A percentile compares a stretch with the other conserved stretches of the same genome.
phyloP scores from a whole-genome alignment of 2,329 filamentous ascomycete genomes.

The Scortechinia acanthostroma region DNA sequence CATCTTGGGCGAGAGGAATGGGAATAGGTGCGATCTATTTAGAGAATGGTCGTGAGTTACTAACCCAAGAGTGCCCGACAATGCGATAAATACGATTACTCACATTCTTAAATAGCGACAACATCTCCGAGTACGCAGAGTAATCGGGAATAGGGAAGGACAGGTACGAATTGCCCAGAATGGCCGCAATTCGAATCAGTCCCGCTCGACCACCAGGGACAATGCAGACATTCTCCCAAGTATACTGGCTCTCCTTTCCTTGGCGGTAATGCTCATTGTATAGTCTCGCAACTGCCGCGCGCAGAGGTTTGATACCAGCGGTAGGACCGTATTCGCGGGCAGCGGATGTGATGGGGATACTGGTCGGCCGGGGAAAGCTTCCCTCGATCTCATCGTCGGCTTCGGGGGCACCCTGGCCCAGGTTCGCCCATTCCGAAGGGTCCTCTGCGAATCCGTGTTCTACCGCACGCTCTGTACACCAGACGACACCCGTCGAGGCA shows the following conservation, averaged over 20 bases:
- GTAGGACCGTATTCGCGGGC: slow-evolving; percentile 89
- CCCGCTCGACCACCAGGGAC: slow-evolving; percentile 89
- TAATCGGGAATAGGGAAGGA: slow-evolving; percentile 94
- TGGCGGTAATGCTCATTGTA: slow-evolving; percentile 90
- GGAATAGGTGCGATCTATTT: slow-evolving; percentile 75
- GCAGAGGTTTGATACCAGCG: slow-evolving; percentile 82
- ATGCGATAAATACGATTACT: slow-evolving; percentile 13
- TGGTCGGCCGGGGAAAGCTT: slow-evolving; percentile 75
- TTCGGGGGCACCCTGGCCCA: slow-evolving; percentile 89
- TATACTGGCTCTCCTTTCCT: slow-evolving; percentile 83
- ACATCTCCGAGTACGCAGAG: slow-evolving; percentile 96
- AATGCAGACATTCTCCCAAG: slow-evolving; percentile 95
- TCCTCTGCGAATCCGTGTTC: slow-evolving; percentile 84
- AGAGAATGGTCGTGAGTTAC: slow-evolving; percentile 4
- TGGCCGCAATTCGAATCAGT: slow-evolving; percentile 87
- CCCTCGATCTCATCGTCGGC: slow-evolving; percentile 88
- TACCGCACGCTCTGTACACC: slow-evolving; percentile 80
- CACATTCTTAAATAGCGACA: slow-evolving; percentile 85
- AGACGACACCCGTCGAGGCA: slow-evolving; percentile 87
- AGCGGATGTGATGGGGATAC: slow-evolving; percentile 70
- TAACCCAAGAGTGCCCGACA: neutral
- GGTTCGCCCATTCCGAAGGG: slow-evolving; percentile 79
- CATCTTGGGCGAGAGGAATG: slow-evolving; percentile 74
- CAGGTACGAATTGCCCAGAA: slow-evolving; percentile 84
- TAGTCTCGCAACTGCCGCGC: slow-evolving; percentile 80